Percentiles rank a stretch among this genome's conserved stretches.
These are phyloP conservation scores for Ceratocystis papillata DNA, from an alignment of 2,329 filamentous ascomycete species.

Conservation along the genomic window DNA sequence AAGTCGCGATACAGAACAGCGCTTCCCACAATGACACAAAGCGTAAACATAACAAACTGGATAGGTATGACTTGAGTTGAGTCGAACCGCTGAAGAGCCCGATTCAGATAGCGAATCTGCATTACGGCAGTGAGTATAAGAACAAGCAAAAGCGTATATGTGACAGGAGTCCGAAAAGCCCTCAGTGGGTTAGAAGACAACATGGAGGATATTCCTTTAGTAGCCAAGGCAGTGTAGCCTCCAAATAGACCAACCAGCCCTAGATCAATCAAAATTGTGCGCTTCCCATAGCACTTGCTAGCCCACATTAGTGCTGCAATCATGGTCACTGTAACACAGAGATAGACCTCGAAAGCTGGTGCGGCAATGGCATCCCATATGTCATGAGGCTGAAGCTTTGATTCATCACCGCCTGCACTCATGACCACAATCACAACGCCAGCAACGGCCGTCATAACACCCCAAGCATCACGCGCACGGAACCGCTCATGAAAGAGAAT, in stretches of 20 bases:
- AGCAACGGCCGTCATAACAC: slow-evolving; percentile 73
- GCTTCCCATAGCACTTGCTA: slow-evolving; percentile 73
- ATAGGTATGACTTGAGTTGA: slow-evolving; percentile 97
- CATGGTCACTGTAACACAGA: slow-evolving; percentile 61
- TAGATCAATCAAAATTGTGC: slow-evolving; percentile 81
- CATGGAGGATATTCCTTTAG: slow-evolving; percentile 91
- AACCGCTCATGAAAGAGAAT: slow-evolving; percentile 88
- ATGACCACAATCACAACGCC: slow-evolving; percentile 89
- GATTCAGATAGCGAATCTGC: slow-evolving; percentile 96
- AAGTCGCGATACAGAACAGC: slow-evolving; percentile 92
- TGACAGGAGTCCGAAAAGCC: slow-evolving; percentile 82
- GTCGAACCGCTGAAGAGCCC: slow-evolving; percentile 76
- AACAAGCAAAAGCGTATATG: slow-evolving; percentile 71
- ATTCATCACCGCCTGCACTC: slow-evolving; percentile 80
- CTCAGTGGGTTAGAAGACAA: slow-evolving; percentile 82
- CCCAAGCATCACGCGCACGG: slow-evolving; percentile 71
- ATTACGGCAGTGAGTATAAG: slow-evolving; percentile 78
- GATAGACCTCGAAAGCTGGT: slow-evolving; percentile 82
- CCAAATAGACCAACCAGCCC: slow-evolving; percentile 89
- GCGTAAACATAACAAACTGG: slow-evolving; percentile 92
- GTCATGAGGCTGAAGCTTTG: slow-evolving; percentile 78
- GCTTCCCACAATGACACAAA: slow-evolving; percentile 90
- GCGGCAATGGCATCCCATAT: slow-evolving; percentile 82
- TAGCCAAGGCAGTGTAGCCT: slow-evolving; percentile 92
- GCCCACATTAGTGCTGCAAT: slow-evolving; percentile 71